These are phyloP conservation scores for Pezicula radicicola DNA, from an alignment of 2,329 filamentous ascomycete species.

Conservation along the genomic window DNA sequence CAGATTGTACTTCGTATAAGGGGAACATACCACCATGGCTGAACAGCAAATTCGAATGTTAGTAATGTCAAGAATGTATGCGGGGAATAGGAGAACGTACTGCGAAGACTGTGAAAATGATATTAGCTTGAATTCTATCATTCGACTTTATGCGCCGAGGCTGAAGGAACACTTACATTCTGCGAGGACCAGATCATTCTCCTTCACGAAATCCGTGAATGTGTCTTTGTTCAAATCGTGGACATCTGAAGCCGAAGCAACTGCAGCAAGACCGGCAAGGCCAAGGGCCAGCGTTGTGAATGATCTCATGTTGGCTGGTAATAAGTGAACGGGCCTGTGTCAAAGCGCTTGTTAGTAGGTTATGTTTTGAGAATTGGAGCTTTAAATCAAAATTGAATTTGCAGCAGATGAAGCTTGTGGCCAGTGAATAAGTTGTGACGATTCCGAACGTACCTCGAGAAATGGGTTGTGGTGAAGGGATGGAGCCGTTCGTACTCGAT, in stretches of 20 bases:
- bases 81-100: conserved; percentile 65
- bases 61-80: conserved; percentile 16
- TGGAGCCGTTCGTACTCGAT: too few relatives aligned
- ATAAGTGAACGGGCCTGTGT: conserved; percentile 8
- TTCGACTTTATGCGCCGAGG: conserved; percentile 1
- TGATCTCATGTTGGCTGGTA: conserved; percentile 24
- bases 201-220: conserved; percentile 82
- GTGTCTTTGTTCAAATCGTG: conserved; percentile 78
- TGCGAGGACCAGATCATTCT: conserved; percentile 85
- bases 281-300: conserved; percentile 27
- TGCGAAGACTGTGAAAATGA: conserved; percentile 67
- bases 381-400: not conserved
- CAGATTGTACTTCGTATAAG: conserved; percentile 10
- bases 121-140: conserved; percentile 14
- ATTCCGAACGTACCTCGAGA: too few relatives aligned
- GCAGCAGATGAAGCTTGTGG: not conserved
- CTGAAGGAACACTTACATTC: conserved; percentile 67
- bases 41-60: conserved; percentile 16
- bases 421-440: too few relatives aligned
- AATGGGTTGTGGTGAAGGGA: too few relatives aligned
- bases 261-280: conserved; percentile 37
- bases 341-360: conserved; percentile 3
- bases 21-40: conserved; percentile 33
- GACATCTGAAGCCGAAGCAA: conserved; percentile 76
- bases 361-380: conserved; percentile 1